Conservation (phyloP, 2,329 filamentous ascomycete species). For the Cyphellophora europaea region DNA sequence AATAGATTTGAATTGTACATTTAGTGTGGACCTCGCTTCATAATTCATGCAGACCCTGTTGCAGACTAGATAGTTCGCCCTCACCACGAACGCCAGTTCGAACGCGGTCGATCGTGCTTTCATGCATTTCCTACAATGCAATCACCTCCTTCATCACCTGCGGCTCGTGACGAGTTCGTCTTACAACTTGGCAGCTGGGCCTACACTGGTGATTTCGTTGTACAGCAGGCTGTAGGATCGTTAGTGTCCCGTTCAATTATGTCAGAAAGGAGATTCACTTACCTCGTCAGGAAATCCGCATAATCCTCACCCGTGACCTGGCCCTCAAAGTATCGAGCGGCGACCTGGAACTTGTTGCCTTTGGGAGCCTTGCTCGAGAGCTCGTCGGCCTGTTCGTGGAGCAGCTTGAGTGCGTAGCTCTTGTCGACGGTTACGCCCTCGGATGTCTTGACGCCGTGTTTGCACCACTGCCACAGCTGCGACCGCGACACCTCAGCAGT, state of each 20-base stretch:
- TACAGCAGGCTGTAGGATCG: conserved; percentile 62
- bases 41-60: no score
- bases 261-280: conserved; percentile 31
- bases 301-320: conserved; percentile 98
- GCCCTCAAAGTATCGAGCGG: conserved; percentile 81
- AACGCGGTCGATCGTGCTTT: no score
- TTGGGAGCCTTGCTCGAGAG: conserved; percentile 65
- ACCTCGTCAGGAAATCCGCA: conserved; percentile 87
- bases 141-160: no score
- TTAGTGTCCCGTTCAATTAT: conserved; percentile 12
- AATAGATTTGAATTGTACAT: no score
- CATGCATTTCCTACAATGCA: no score
- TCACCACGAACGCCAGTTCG: no score
- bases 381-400: conserved; percentile 75
- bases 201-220: conserved; percentile 74
- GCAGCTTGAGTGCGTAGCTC: conserved; percentile 73
- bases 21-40: no score
- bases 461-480: conserved; percentile 95
- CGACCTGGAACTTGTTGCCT: conserved; percentile 86
- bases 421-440: conserved; percentile 93
- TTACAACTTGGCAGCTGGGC: conserved; percentile 54
- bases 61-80: no score
- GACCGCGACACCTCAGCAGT: conserved; percentile 91
- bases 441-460: conserved; percentile 61
- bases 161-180: no score